These are phyloP conservation scores for Wilhelminamyces savonicus DNA, from an alignment of 805 yeast species.

Conservation along the genomic window DNA sequence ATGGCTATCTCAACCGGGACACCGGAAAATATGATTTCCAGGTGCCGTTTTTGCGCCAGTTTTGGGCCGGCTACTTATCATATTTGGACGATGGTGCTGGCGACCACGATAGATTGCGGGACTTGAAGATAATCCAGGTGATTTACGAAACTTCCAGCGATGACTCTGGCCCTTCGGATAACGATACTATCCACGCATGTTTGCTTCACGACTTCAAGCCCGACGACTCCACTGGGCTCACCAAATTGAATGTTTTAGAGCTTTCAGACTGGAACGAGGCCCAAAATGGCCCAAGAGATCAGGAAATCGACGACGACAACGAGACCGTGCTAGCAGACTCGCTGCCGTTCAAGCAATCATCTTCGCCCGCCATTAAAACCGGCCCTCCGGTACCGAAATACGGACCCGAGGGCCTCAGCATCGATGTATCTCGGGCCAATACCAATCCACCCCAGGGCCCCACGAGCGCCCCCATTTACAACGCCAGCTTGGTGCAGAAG, in stretches of 20 bases:
- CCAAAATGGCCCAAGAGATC: too few relatives aligned
- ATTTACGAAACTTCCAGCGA: conserved; percentile 20
- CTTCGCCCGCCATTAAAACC: conserved; percentile 12
- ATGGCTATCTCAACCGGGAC: conserved; percentile 20
- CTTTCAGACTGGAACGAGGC: too few relatives aligned
- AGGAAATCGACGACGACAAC: conserved; percentile 25
- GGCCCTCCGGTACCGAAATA: conserved; percentile 9
- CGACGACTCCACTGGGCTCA: conserved; percentile 1
- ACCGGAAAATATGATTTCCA: conserved; percentile 16
- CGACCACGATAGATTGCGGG: conserved; percentile 8
- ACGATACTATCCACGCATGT: conserved; percentile 11
- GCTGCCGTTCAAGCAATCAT: conserved; percentile 22
- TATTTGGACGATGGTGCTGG: conserved; percentile 26
- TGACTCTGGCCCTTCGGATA: conserved; percentile 2
- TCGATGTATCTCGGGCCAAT: conserved; percentile 12
- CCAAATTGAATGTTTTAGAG: too few relatives aligned
- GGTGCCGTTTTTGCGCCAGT: conserved; percentile 31
- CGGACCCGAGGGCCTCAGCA: conserved; percentile 5
- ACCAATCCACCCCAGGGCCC: conserved; percentile 16
- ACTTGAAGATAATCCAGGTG: conserved; percentile 24
- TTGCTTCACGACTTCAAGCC: conserved; percentile 18
- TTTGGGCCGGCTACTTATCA: conserved; percentile 34
- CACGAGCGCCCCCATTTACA: conserved; percentile 29
- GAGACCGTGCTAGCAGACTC: conserved; percentile 37
- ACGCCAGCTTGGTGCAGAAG: conserved; percentile 19